Base-by-base conservation (phyloP, 2,329 filamentous ascomycete species). In the Aspergillus oerlinghausenensis region DNA sequence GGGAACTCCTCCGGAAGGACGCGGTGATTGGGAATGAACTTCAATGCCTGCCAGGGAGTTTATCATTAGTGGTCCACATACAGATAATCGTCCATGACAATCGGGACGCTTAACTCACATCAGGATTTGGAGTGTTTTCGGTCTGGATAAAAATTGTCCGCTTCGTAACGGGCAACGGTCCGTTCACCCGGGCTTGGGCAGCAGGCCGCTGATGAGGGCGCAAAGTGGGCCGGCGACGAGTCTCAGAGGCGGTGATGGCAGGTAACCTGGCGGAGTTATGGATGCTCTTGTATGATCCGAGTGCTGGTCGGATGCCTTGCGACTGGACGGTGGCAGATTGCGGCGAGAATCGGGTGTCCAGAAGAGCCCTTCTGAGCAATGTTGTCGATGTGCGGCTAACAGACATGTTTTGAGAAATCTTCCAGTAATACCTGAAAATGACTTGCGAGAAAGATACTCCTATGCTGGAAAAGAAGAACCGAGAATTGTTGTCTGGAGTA, bases 101-200 rank as follows among this genome's bases (percentile, higher is more conserved):
- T 23, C 10, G 9, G 43, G 9, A 25, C 5, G 43, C 10, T 47
- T 21, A 40, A 73, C 77, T 66, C 70, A 84, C 92, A 78, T 97
- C 92, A n/a, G 86, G 82, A 76, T 99, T 99, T 26, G 94, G 94
- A 1, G 94, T 99, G 63, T 83, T 84, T 71, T 97, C 93, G 4
- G 93, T 97, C 77, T 99, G 94, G 70, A 99, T 99, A 80, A 97
- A 99, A 75, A 99, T 96, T 25, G 86, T 92, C 62, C 93, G 87
- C 58, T 73, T 76, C 56, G 75, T 73, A 25, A 69, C 71, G 25
- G 73, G 69, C n/a, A 70, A 72, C 23, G 74, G 65, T 2, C 72
- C 69, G 50, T 73, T 76, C 47, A 75, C 71, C 19, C 74, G 66
- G 45, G 71, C 68, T 40, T 66, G 69, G 7, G 72, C 66, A 6